Conservation (phyloP, 108 stramenopile species). For the Nitzschia sp. region DNA sequence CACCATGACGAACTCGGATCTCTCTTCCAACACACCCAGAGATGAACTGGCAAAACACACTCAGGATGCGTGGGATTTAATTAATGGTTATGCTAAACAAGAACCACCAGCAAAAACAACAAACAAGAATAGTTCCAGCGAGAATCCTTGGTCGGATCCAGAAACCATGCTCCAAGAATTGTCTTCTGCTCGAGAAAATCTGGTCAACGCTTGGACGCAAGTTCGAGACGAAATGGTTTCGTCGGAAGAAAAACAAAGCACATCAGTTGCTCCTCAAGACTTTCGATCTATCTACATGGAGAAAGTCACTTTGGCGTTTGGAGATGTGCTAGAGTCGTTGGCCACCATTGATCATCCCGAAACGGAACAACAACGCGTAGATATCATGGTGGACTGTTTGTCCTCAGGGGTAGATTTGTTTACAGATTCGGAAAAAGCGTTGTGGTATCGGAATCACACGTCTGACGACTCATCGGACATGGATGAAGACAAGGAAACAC, state of each 20-base stretch:
- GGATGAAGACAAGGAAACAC: not conserved
- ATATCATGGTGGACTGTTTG: slow-evolving; percentile 52
- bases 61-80: too few species aligned
- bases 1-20: too few species aligned
- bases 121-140: not conserved
- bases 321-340: slow-evolving; percentile 41
- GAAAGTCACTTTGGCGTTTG: slow-evolving; percentile 56
- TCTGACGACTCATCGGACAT: not conserved
- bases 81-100: too few species aligned
- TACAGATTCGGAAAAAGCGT: not conserved
- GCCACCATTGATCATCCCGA: not conserved
- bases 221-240: slow-evolving; percentile 7
- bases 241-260: not conserved
- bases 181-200: slow-evolving; percentile 16
- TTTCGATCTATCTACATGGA: slow-evolving; percentile 43
- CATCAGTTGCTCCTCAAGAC: slow-evolving; percentile 19
- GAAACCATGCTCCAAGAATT: slow-evolving; percentile 26
- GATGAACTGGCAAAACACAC: too few species aligned
- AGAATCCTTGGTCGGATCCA: slow-evolving; percentile 41
- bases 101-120: too few species aligned
- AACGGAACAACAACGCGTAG: not conserved
- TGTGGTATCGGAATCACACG: not conserved
- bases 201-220: slow-evolving; percentile 25
- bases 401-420: slow-evolving; percentile 54
- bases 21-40: too few species aligned